Conservation (phyloP, 2,329 filamentous ascomycete species). For the Beauveria australis region DNA sequence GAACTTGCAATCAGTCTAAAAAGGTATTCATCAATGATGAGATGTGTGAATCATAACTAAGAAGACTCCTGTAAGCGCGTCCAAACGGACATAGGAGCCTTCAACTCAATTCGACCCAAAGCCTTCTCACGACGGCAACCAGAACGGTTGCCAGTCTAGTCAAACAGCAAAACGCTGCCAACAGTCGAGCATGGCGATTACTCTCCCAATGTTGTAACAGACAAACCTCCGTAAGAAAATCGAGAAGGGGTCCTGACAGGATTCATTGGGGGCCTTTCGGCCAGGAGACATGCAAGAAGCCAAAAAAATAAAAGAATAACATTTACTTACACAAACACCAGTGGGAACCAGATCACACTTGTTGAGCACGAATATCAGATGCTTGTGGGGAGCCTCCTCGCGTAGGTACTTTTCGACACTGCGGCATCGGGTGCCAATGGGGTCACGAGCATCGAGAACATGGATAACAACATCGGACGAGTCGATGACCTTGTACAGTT, state of each 20-base stretch:
- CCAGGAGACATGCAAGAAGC: conserved; percentile 20
- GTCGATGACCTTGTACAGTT: conserved; percentile 90
- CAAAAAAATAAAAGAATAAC: conserved; percentile 9
- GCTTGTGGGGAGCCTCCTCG: conserved; percentile 92
- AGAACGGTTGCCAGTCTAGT: conserved; percentile 80
- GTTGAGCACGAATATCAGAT: conserved; percentile 50
- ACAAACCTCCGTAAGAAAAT: conserved; percentile 65
- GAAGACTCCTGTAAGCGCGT: conserved; percentile 65
- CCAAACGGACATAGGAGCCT: conserved; percentile 51
- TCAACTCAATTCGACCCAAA: conserved; percentile 97
- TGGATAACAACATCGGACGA: conserved; percentile 96
- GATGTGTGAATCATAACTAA: conserved; percentile 97
- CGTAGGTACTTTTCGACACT: conserved; percentile 76
- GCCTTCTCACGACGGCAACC: conserved; percentile 68
- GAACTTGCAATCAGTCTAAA: conserved; percentile 12
- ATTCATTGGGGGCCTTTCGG: conserved; percentile 48
- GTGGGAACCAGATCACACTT: conserved; percentile 77
- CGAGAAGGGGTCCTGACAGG: conserved; percentile 79
- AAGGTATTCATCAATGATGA: conserved; percentile 13
- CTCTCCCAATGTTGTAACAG: conserved; percentile 99
- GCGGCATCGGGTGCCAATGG: conserved; percentile 79
- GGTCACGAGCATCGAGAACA: conserved; percentile 82
- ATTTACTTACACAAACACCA: conserved; percentile 78
- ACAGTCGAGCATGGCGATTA: conserved; percentile 45
- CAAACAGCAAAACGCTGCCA: conserved; percentile 27